These are phyloP conservation scores for Lachnellula hyalina DNA, from an alignment of 2,329 filamentous ascomycete species.

Conservation along the genomic window DNA sequence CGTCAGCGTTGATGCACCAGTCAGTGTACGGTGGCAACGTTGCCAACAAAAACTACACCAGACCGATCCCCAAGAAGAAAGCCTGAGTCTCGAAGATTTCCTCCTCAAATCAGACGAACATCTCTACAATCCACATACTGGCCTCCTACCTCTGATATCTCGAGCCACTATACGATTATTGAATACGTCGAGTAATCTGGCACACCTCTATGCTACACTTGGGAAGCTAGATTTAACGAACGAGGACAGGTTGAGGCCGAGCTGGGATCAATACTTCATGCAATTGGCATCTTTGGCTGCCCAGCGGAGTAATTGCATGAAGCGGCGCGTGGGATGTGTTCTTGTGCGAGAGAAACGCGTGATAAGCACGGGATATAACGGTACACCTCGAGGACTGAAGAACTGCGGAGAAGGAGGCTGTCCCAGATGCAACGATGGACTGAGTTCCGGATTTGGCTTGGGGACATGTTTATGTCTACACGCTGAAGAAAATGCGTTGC, in stretches of 20 bases:
- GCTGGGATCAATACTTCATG: conserved; percentile 99
- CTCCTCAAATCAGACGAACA: conserved; percentile 61
- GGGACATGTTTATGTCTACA: conserved; percentile 94
- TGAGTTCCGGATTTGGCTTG: conserved; percentile 64
- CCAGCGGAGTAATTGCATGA: conserved; percentile 95
- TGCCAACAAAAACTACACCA: conserved; percentile 51
- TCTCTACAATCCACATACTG: conserved; percentile 61
- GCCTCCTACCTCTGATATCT: conserved; percentile 71
- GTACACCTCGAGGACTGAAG: conserved; percentile 79
- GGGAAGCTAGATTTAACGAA: conserved; percentile 71
- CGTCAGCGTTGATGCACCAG: conserved; percentile 83
- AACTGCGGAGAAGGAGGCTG: conserved; percentile 96
- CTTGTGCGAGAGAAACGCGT: conserved; percentile 81
- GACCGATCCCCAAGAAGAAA: conserved; percentile 19
- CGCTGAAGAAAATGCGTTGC: conserved; percentile 92
- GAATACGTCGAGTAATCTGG: conserved; percentile 71
- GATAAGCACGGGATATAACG: conserved; percentile 95
- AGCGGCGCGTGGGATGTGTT: conserved; percentile 90
- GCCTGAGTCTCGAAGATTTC: conserved; percentile 48
- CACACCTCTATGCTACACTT: conserved; percentile 67
- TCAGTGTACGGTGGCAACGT: conserved; percentile 77
- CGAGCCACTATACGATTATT: conserved; percentile 79
- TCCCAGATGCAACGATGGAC: conserved; percentile 73
- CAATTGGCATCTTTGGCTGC: conserved; percentile 86
- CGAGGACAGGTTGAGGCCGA: conserved; percentile 73